Base-by-base conservation (phyloP, 164 flowering plant genomes). In the grape (Vitis vinifera) region DNA sequence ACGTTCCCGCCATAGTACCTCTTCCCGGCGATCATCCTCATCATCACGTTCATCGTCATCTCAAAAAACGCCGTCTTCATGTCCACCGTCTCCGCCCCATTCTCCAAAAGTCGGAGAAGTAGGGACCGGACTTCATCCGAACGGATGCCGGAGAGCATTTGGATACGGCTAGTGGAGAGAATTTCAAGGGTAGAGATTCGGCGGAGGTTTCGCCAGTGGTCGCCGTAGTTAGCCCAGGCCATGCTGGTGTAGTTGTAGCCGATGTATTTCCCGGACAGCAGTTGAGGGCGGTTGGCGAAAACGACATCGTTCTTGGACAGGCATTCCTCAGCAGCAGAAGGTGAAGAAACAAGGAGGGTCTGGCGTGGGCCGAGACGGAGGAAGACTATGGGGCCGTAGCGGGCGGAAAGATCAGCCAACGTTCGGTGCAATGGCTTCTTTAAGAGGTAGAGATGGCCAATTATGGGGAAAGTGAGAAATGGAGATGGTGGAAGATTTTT, bases 1-100 rank as follows among this genome's bases (percentile, higher is more conserved):
- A 48, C 73, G 0, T 55, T 31, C 47, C 70, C 77, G 14, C 80
- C 80, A 51, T 48, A 75, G 44, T 69, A 69, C 37, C 78, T 44
- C 59, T 77, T 77, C 8, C 73, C 81, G 2, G 73, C 73, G 0
- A 80, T 57, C 60, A 66, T 70, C 71, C 62, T 30, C 68, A 72
- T 65, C 47, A 78, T 72, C 2, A 73, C 44, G n/a, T 78, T 78
- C 16, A 75, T 68, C 1, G 68, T 3, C 31, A 77, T 11, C 72
- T 72, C 76, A 4, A 55, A 51, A 0, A 72, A 55, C 58, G 10
- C 23, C 9, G 60, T 9, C 44, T 52, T 64, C 60, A 74, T 3
- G 3, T 69, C 65, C 65, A 69, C 69, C 16, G 3, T 44, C 27
- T 1, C 27, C 27, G 1, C 13, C 8, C 17, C 0, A 23, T 6